phyloP scores from a whole-genome alignment of 768 basidiomycete genomes.

The Artomyces pyxidatus region DNA sequence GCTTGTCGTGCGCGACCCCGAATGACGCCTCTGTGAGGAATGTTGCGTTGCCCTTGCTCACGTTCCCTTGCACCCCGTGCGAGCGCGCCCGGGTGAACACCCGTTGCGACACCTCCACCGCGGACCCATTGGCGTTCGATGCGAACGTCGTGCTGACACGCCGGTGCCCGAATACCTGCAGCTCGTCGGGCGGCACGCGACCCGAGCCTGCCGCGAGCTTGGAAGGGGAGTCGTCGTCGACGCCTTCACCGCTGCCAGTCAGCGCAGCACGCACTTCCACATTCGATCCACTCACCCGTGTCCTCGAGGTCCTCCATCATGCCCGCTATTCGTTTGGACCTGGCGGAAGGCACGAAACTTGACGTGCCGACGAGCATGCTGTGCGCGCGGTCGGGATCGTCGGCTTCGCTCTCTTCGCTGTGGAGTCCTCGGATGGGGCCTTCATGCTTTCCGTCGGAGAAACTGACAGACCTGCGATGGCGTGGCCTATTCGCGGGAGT shows the following conservation, averaged over 20 bases:
- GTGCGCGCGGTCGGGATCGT: slow-evolving; percentile 22
- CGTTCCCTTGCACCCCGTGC: neutral
- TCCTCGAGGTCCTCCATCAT: slow-evolving; percentile 71
- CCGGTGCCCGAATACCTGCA: slow-evolving; percentile 39
- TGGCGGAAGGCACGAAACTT: slow-evolving; percentile 44
- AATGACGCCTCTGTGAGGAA: slow-evolving; percentile 97
- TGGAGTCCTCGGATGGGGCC: slow-evolving; percentile 76
- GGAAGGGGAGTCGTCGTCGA: slow-evolving; percentile 46
- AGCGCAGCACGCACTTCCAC: slow-evolving; percentile 1
- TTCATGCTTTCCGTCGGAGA: slow-evolving; percentile 87
- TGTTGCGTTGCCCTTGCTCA: slow-evolving; percentile 37
- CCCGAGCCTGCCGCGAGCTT: slow-evolving; percentile 41
- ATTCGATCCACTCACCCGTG: slow-evolving; percentile 39
- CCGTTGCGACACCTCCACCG: slow-evolving; percentile 13
- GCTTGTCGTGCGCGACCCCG: slow-evolving; percentile 82
- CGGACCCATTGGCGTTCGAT: slow-evolving; percentile 20
- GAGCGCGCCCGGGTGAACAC: slow-evolving; percentile 1
- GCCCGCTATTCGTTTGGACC: slow-evolving; percentile 75
- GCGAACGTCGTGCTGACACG: slow-evolving; percentile 21
- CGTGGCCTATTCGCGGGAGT: slow-evolving; percentile 44
- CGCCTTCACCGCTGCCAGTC: slow-evolving; percentile 15
- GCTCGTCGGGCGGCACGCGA: slow-evolving; percentile 33
- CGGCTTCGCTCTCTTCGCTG: slow-evolving; percentile 31
- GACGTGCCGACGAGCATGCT: slow-evolving; percentile 12
- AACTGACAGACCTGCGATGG: slow-evolving; percentile 86